These are phyloP conservation scores for Wallacemonas sp. DNA, from an alignment of 208 protist species.

Conservation along the genomic window DNA sequence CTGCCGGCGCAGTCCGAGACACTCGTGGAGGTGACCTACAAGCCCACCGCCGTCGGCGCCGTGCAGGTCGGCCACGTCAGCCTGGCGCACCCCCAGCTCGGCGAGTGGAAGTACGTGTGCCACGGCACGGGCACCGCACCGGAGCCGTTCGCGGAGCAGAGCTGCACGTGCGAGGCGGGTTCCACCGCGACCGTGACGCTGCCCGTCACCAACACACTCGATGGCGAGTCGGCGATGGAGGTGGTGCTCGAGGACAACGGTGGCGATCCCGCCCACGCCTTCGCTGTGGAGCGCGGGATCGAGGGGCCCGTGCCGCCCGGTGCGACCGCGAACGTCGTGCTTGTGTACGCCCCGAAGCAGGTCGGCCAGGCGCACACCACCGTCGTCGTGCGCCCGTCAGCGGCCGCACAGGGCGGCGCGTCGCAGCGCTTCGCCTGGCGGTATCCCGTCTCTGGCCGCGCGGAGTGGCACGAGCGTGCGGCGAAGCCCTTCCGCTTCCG, in stretches of 20 bases:
- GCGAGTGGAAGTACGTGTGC: constrained; percentile 83
- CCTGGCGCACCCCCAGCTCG: constrained; percentile 63
- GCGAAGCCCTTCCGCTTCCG: constrained; percentile 47
- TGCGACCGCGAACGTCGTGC: constrained; percentile 35
- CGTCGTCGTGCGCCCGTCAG: constrained; percentile 57
- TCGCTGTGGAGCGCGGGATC: constrained; percentile 33
- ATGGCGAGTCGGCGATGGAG: constrained; percentile 34
- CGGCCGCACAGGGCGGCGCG: constrained; percentile 17
- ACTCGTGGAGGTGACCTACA: constrained; percentile 74
- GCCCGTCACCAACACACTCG: constrained; percentile 81
- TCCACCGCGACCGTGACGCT: constrained; percentile 38
- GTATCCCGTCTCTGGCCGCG: constrained; percentile 77
- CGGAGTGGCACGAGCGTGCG: constrained; percentile 67
- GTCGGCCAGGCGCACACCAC: constrained; percentile 63
- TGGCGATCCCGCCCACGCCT: constrained; percentile 17
- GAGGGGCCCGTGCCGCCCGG: constrained; percentile 38
- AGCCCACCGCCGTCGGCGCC: constrained; percentile 65
- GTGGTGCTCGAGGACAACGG: constrained; percentile 33
- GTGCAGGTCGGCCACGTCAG: constrained; percentile 56
- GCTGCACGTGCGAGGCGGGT: constrained; percentile 57
- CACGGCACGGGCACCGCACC: constrained; percentile 68
- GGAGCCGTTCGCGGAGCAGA: constrained; percentile 29
- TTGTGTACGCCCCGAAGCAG: constrained; percentile 62
- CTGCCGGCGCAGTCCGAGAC: constrained; percentile 58
- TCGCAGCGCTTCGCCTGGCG: constrained; percentile 61